phyloP scores from a whole-genome alignment of 495 filamentous ascomycete genomes.

The Aspergillus coremiiformis region DNA sequence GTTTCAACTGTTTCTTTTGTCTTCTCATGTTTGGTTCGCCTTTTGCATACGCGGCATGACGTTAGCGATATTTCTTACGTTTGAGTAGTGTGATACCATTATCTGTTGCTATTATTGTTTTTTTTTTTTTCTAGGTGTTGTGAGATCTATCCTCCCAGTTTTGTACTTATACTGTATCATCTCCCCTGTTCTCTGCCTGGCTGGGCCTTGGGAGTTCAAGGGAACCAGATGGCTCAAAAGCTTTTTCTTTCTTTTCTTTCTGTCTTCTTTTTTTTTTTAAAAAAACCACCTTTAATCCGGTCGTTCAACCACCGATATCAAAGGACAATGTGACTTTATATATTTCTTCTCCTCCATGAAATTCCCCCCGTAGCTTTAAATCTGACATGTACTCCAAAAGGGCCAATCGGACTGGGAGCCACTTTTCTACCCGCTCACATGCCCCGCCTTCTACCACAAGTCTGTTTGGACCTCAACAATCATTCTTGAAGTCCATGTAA shows the following conservation, averaged over 20 bases:
- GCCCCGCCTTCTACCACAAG: constrained; percentile 2
- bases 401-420: not conserved
- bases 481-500: not conserved
- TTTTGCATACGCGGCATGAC: constrained; percentile 13
- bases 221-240: not conserved
- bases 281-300: not conserved
- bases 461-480: constrained; percentile 5
- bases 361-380: too few species aligned
- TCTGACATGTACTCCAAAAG: too few species aligned
- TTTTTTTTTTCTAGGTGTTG: constrained; percentile 3
- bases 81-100: constrained; percentile 19
- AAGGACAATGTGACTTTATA: too few species aligned
- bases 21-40: not conserved
- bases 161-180: not conserved
- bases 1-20: constrained; percentile 5
- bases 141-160: not conserved
- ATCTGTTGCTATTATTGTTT: not conserved
- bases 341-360: too few species aligned
- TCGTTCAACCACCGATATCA: too few species aligned
- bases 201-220: constrained; percentile 3
- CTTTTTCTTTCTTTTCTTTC: not conserved
- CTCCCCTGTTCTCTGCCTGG: not conserved
- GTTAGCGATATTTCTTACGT: constrained; percentile 13
- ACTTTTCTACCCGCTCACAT: constrained; percentile 7
- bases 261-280: too few species aligned